Percentiles rank a stretch among this genome's conserved stretches.
phyloP scores from a whole-genome alignment of 1,139 yeast species.

The Saccharomyces pastorianus region DNA sequence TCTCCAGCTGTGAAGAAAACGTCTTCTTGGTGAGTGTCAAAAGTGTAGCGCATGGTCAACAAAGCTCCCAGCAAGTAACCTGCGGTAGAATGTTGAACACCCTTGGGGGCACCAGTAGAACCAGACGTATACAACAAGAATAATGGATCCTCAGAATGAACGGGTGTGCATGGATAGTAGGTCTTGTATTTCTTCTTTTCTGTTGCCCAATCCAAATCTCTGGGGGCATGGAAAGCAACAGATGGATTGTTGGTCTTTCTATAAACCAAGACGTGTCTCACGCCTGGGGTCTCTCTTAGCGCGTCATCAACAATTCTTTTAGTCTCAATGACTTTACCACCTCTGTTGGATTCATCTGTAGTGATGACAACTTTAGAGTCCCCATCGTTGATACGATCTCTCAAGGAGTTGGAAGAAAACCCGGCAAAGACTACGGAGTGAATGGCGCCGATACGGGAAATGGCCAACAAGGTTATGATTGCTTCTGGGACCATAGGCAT shows the following conservation, averaged over 20 bases:
- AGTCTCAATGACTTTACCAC: constrained; percentile 76
- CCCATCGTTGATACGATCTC: constrained; percentile 75
- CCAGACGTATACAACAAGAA: constrained; percentile 93
- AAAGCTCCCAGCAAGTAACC: constrained; percentile 70
- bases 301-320: constrained; percentile 81
- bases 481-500: constrained; percentile 87
- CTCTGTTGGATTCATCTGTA: constrained; percentile 74
- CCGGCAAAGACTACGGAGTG: constrained; percentile 86
- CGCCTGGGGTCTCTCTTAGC: constrained; percentile 58
- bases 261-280: constrained; percentile 60
- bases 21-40: constrained; percentile 69
- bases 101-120: constrained; percentile 95
- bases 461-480: constrained; percentile 61
- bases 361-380: constrained; percentile 65
- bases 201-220: constrained; percentile 81
- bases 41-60: constrained; percentile 62
- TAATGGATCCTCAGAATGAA: constrained; percentile 85
- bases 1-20: constrained; percentile 78
- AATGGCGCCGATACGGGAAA: constrained; percentile 69
- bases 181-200: constrained; percentile 66
- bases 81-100: constrained; percentile 83
- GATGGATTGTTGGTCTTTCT: constrained; percentile 64
- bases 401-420: constrained; percentile 63
- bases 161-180: constrained; percentile 79
- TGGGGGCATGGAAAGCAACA: constrained; percentile 51